Conservation (phyloP, 768 basidiomycete genomes). For the Rhizopogon sp. region DNA sequence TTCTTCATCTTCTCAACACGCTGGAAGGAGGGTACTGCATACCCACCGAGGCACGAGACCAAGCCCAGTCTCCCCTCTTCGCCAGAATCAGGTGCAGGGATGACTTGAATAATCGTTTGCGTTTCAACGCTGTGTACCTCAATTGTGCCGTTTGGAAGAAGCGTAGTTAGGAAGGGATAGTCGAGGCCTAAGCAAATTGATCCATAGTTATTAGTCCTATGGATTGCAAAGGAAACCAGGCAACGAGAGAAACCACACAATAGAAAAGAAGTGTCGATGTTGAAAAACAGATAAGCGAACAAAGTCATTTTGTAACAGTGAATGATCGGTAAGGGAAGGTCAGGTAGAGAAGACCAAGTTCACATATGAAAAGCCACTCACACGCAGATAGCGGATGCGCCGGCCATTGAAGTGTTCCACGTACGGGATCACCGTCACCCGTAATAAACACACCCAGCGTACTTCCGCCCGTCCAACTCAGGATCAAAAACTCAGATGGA, state of each 20-base stretch:
- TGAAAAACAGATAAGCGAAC: not conserved
- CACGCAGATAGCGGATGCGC: constrained; percentile 72
- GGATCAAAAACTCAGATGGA: constrained; percentile 77
- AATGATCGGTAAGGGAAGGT: not conserved
- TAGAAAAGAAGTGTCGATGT: not conserved
- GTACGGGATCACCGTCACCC: constrained; percentile 79
- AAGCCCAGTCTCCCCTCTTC: constrained; percentile 24
- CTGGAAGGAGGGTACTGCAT: constrained; percentile 37
- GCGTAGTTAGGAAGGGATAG: constrained; percentile 72
- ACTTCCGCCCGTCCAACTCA: constrained; percentile 77
- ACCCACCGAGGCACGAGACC: constrained; percentile 29
- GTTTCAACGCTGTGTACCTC: constrained; percentile 79
- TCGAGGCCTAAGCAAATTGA: constrained; percentile 54
- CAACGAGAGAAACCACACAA: not conserved
- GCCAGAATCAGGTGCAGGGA: constrained; percentile 40
- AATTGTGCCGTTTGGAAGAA: constrained; percentile 75
- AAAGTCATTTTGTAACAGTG: not conserved
- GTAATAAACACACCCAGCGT: constrained; percentile 87
- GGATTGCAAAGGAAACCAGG: not conserved
- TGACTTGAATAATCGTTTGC: constrained; percentile 64
- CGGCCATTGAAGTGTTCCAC: constrained; percentile 86
- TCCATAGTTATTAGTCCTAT: not conserved
- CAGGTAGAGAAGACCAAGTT: not conserved
- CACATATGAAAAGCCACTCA: constrained; percentile 34
- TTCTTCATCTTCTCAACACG: constrained; percentile 35